These are phyloP conservation scores for Aureoboletus auriporus DNA, from an alignment of 768 basidiomycete genomes.

Conservation along the genomic window DNA sequence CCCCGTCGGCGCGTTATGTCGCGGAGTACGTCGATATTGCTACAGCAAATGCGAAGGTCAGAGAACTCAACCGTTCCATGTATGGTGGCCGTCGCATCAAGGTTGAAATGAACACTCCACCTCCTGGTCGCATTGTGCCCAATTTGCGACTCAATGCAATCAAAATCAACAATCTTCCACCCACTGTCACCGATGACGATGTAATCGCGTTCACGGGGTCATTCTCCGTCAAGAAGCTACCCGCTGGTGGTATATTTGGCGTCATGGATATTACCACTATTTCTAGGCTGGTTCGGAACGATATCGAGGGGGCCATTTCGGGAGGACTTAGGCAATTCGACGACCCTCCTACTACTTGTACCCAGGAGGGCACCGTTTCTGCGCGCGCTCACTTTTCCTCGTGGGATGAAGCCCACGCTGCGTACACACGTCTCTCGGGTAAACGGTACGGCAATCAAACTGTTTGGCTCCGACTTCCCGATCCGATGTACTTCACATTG, in stretches of 20 bases:
- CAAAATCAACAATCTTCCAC: constrained; percentile 42
- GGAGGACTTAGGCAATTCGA: constrained; percentile 27
- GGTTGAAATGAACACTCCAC: constrained; percentile 41
- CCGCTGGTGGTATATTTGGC: constrained; percentile 20
- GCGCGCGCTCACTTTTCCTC: constrained; percentile 45
- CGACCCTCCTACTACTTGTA: constrained; percentile 11
- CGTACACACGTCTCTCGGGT: constrained; percentile 34
- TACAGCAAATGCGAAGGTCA: constrained; percentile 28
- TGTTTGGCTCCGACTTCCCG: constrained; percentile 41
- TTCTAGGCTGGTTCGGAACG: constrained; percentile 19
- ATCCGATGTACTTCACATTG: constrained; percentile 49
- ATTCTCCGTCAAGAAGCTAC: constrained; percentile 20
- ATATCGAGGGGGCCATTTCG: constrained; percentile 19
- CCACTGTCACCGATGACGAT: constrained; percentile 17
- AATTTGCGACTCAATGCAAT: constrained; percentile 33
- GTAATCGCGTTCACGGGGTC: constrained; percentile 32
- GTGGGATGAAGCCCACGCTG: constrained; percentile 45
- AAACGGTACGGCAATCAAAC: constrained; percentile 31
- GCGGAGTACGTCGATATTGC: constrained; percentile 36
- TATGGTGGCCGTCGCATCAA: constrained; percentile 43
- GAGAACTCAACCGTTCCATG: constrained; percentile 33
- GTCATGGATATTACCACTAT: constrained; percentile 11
- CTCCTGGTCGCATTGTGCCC: constrained; percentile 25
- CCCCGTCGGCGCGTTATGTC: constrained; percentile 44
- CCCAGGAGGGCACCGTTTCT: constrained; percentile 30